A percentile compares a stretch with the other conserved stretches of the same genome.
phyloP scores from a whole-genome alignment of 805 yeast genomes.

The Cyberlindnera suaveolens region DNA sequence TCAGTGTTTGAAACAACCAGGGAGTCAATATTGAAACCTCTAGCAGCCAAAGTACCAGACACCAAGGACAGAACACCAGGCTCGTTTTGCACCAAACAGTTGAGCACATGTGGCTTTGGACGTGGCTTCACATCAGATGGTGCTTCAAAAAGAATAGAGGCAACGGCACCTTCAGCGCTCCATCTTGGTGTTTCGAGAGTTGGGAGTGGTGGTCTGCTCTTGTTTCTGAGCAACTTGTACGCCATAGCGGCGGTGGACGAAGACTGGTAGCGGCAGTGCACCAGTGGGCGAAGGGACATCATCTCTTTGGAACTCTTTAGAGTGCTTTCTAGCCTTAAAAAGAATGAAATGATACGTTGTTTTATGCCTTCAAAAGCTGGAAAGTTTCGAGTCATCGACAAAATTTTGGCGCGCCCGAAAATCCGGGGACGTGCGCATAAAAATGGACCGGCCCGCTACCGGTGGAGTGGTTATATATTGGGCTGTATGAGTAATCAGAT shows the following conservation, averaged over 20 bases:
- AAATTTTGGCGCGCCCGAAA: constrained; percentile 3
- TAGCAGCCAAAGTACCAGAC: constrained; percentile 92
- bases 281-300: background rate
- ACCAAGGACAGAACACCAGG: constrained; percentile 95
- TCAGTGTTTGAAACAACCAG: constrained; percentile 95
- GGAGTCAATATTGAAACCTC: constrained; percentile 98
- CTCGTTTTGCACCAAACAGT: constrained; percentile 96
- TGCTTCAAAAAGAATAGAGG: constrained; percentile 90
- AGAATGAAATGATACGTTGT: background rate
- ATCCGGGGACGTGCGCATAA: constrained; percentile 6
- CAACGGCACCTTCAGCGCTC: constrained; percentile 96
- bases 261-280: constrained; percentile 2
- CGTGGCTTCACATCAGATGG: constrained; percentile 53
- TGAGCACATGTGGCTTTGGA: constrained; percentile 79
- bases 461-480: background rate
- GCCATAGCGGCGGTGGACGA: constrained; percentile 78
- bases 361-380: background rate
- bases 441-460: background rate
- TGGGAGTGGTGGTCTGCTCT: constrained; percentile 84
- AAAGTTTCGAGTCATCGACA: background rate
- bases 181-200: constrained; percentile 89
- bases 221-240: constrained; percentile 82
- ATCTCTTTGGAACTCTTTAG: too few relatives aligned
- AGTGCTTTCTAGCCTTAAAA: too few relatives aligned
- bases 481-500: too few relatives aligned